phyloP scores from a whole-genome alignment of 805 yeast genomes.

The Ogataea kodamae region DNA sequence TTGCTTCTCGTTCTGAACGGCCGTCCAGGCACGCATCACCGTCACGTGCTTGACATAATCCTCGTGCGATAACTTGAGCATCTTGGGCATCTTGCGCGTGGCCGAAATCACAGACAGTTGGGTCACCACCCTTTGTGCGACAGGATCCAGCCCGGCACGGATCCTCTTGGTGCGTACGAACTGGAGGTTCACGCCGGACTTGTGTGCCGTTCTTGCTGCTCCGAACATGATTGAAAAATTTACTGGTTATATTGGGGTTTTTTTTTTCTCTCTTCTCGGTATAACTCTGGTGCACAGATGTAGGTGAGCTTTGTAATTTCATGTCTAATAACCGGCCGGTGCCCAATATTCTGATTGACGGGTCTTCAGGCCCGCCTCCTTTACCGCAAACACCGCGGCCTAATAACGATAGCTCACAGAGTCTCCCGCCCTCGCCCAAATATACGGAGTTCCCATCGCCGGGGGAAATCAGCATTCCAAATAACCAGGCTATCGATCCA shows the following conservation, averaged over 20 bases:
- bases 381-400: constrained; percentile 18
- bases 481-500: constrained; percentile 27
- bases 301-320: neutral
- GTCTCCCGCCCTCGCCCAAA: constrained; percentile 31
- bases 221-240: constrained; percentile 15
- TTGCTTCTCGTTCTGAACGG: constrained; percentile 52
- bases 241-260: constrained; percentile 1
- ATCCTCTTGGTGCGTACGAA: constrained; percentile 39
- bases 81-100: constrained; percentile 80
- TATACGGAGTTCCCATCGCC: constrained; percentile 27
- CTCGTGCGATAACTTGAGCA: constrained; percentile 70
- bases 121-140: constrained; percentile 31
- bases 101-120: constrained; percentile 84
- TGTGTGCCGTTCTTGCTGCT: constrained; percentile 7
- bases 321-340: constrained; percentile 6
- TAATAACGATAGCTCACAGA: constrained; percentile 1
- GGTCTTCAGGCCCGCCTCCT: constrained; percentile 17
- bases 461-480: constrained; percentile 27
- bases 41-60: constrained; percentile 83
- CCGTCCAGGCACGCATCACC: constrained; percentile 78
- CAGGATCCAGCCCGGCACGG: constrained; percentile 30
- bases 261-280: constrained; percentile 1
- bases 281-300: constrained; percentile 11
- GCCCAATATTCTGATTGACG: constrained; percentile 10
- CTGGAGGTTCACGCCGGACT: constrained; percentile 34